phyloP scores from a whole-genome alignment of 169 alveolate species.

The Eimeria falciformis region DNA sequence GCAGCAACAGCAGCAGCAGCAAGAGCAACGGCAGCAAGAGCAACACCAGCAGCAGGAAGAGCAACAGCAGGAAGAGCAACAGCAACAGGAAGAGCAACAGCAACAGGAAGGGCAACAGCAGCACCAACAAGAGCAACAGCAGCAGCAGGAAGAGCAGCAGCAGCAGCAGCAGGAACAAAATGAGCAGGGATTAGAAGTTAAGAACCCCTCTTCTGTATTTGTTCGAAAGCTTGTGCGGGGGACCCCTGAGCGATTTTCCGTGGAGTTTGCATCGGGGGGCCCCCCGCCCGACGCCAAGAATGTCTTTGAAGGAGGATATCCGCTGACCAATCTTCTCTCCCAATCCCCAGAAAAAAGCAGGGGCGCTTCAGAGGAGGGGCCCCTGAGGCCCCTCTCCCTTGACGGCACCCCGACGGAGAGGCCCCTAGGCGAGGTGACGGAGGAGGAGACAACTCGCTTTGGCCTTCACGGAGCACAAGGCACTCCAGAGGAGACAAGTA shows the following conservation, averaged over 20 bases:
- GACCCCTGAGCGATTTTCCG: neutral
- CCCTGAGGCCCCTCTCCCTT: neutral
- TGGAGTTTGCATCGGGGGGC: too few relatives aligned
- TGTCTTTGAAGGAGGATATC: neutral
- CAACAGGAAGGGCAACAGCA: too few relatives aligned
- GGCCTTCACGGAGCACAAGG: too few relatives aligned
- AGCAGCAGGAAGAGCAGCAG: neutral
- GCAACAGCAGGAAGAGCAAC: too few relatives aligned
- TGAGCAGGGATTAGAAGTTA: neutral
- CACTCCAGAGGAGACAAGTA: too few relatives aligned
- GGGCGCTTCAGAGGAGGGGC: neutral
- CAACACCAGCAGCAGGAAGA: neutral
- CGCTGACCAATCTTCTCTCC: slow-evolving; percentile 1
- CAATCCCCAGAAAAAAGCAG: neutral
- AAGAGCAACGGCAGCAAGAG: slow-evolving; percentile 2
- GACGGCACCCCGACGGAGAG: neutral
- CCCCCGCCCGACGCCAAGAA: too few relatives aligned
- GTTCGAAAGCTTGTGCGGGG: neutral
- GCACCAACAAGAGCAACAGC: too few relatives aligned
- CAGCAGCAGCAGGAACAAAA: neutral
- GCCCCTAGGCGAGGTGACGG: neutral
- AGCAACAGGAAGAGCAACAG: too few relatives aligned
- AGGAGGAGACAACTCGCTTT: neutral
- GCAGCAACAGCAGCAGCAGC: neutral
- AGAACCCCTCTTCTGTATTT: neutral